Evolutionary conservation across 2,329 filamentous ascomycete genomes (phyloP).

Genomic region (Talaromyces amestolkiae): DNA sequence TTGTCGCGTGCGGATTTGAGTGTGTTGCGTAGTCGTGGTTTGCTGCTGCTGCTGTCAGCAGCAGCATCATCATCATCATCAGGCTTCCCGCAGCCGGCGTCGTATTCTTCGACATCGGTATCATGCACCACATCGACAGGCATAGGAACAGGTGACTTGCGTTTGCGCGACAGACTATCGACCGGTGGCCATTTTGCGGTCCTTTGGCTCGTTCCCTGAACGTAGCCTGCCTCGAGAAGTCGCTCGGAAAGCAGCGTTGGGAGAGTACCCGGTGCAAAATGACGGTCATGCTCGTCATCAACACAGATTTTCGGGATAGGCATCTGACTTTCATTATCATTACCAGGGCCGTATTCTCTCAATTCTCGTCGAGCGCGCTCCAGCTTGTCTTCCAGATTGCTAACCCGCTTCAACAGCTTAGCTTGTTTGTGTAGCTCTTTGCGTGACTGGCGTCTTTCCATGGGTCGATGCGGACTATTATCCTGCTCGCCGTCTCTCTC

Average conservation of each 20-base stretch:
- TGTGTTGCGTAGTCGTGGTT: slow-evolving; percentile 8
- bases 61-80: background rate
- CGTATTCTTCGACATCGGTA: background rate
- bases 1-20: slow-evolving; percentile 16
- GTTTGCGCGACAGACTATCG: slow-evolving; percentile 36
- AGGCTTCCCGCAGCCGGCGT: slow-evolving; percentile 17
- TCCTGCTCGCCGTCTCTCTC: slow-evolving; percentile 13
- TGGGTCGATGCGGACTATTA: slow-evolving; percentile 27
- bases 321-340: background rate
- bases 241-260: slow-evolving; percentile 48
- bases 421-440: slow-evolving; percentile 58
- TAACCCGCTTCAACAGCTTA: slow-evolving; percentile 59
- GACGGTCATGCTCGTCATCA: slow-evolving; percentile 24
- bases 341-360: slow-evolving; percentile 35
- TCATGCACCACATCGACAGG: background rate
- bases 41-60: background rate
- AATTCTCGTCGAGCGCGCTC: slow-evolving; percentile 56
- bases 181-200: slow-evolving; percentile 22
- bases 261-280: slow-evolving; percentile 44
- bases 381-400: slow-evolving; percentile 59
- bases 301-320: slow-evolving; percentile 24
- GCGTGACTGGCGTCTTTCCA: slow-evolving; percentile 53
- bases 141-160: slow-evolving; percentile 27
- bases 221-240: slow-evolving; percentile 32
- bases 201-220: slow-evolving; percentile 18